Evolutionary conservation across 2,329 filamentous ascomycete genomes (phyloP), one percentile per base, ranked within the genome.

Genomic region (Colletotrichum sp.): DNA sequence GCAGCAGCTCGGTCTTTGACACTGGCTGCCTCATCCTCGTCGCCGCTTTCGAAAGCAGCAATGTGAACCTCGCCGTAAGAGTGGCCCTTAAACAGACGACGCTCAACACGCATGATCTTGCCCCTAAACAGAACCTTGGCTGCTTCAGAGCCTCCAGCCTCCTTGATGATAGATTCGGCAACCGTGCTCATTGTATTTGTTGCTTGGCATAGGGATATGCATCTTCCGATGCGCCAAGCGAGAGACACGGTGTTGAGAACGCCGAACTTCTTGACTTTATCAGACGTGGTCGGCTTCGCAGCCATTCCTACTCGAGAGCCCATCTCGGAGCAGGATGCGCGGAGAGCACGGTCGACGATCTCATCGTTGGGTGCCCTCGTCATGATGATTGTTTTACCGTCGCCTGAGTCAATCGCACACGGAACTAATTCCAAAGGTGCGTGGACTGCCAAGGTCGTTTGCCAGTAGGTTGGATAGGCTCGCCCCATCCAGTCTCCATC

Each of bases 91-190:
- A 85, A 86, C 18, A 90, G 79, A 13, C 85, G 81, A 49, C 89
- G 82, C 79, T 90, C 88, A 1, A 91, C 89, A 10, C 84, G 85
- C 18, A 88, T 83, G 77, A 93, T 92, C 83, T 93, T 93, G 32
- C 92, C 92, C 73, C 90, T 88, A 84, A 90, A 93, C n/a, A 93
- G 79, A 10, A 93, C 87, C 76, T 86, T 89, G 2, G 90, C 92
- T 0, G 88, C 87, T 6, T 84, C 84, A 0, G 84, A 79, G 0
- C 91, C 91, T 6, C 91, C 91, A 34, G 89, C 90, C 80, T 92
- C 90, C 1, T 89, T 85, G 18, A 93, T 87, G 75, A 93, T 92
- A 4, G 86, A 86, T 81, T 92, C 90, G 1, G 90, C 90, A 4
- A 93, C 89, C 15, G 82, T 87, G 18, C 89, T 88, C 2, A 92